Percentiles rank a stretch among this genome's conserved stretches.
These are phyloP conservation scores for Candida sp. DNA, from an alignment of 1,139 yeast genomes.

Conservation along the genomic window DNA sequence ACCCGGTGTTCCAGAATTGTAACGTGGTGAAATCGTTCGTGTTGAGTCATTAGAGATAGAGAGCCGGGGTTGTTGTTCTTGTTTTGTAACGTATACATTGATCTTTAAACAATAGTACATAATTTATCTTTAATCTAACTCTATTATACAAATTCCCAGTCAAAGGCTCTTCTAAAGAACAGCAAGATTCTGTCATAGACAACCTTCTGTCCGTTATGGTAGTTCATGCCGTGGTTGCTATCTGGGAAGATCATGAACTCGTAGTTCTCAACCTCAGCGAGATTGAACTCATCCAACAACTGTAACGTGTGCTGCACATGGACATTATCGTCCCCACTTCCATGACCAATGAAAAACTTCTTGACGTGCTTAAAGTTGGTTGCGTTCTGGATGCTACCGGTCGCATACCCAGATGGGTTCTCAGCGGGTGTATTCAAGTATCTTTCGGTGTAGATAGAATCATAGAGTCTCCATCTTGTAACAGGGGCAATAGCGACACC, in stretches of 20 bases:
- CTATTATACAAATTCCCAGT: constrained; percentile 15
- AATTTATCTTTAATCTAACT: background rate
- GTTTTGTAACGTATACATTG: no score
- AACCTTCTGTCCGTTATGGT: constrained; percentile 70
- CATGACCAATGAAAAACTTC: constrained; percentile 75
- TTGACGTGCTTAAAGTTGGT: constrained; percentile 51
- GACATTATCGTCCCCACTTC: constrained; percentile 84
- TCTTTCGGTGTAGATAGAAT: constrained; percentile 79
- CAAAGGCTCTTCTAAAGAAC: constrained; percentile 18
- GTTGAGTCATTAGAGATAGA: constrained; percentile 12
- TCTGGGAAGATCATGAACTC: constrained; percentile 82
- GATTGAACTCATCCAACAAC: constrained; percentile 63
- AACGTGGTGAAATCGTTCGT: constrained; percentile 57
- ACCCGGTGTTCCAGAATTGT: constrained; percentile 59
- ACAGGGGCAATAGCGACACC: constrained; percentile 86
- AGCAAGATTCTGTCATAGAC: constrained; percentile 65
- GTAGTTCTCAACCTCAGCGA: constrained; percentile 65
- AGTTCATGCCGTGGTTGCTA: constrained; percentile 72
- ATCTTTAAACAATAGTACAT: background rate
- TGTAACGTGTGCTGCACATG: constrained; percentile 76
- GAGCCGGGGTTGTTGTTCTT: no score
- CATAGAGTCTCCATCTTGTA: constrained; percentile 77
- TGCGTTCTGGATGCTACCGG: constrained; percentile 56
- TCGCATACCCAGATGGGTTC: constrained; percentile 59
- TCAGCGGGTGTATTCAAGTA: constrained; percentile 74